Conservation (phyloP, 2,329 filamentous ascomycete genomes). For the Pseudogymnoascus sp. region DNA sequence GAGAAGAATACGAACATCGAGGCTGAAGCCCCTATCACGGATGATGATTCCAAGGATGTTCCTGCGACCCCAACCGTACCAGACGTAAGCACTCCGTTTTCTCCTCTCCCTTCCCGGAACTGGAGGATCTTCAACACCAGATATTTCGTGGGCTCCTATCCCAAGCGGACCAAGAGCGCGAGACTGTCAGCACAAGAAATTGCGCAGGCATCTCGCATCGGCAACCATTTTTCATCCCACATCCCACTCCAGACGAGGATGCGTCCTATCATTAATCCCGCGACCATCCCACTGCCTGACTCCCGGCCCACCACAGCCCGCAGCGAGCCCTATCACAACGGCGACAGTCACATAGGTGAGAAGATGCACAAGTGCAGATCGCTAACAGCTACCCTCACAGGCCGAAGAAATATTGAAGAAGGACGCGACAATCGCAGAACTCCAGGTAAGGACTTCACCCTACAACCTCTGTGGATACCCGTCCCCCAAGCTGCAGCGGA, state of each 20-base stretch:
- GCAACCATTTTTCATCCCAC: not conserved
- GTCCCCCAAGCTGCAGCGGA: not conserved
- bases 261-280: not conserved
- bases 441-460: not conserved
- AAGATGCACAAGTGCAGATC: not conserved
- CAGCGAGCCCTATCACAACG: not conserved
- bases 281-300: not conserved
- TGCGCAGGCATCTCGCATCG: not conserved
- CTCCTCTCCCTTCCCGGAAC: not conserved
- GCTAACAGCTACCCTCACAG: not conserved
- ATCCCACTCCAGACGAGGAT: not conserved
- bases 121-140: conserved; percentile 5
- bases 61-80: not conserved
- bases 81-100: conserved; percentile 2
- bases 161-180: not conserved
- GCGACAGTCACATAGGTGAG: not conserved
- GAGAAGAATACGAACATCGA: conserved; percentile 18
- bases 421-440: not conserved
- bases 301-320: not conserved
- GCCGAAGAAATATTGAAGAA: conserved; percentile 3
- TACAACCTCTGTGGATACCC: not conserved
- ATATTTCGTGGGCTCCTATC: not conserved
- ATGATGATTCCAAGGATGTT: not conserved
- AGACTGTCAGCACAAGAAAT: not conserved
- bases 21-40: not conserved